These are phyloP conservation scores for Artemisia annua DNA, from an alignment of 129 eudicot species.

Conservation along the genomic window DNA sequence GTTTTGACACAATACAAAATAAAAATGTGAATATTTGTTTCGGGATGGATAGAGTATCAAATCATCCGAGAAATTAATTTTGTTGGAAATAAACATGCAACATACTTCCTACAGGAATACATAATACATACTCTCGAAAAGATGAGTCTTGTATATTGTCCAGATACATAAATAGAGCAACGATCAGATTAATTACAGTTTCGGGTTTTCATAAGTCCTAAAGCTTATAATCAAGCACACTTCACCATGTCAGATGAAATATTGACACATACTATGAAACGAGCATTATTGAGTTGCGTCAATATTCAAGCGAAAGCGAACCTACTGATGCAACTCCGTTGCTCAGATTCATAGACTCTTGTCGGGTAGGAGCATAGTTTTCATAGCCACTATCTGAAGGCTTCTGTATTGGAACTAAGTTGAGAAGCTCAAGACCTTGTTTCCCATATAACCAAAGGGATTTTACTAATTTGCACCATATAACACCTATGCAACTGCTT, in stretches of 20 bases:
- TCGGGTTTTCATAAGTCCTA: conserved; percentile 21
- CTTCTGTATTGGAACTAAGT: conserved; percentile 48
- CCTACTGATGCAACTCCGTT: conserved; percentile 71
- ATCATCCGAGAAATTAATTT: no score
- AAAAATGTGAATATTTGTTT: no score
- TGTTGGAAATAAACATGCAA: not conserved
- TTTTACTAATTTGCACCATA: no score
- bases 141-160: conserved; percentile 10
- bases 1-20: no score
- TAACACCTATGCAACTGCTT: no score
- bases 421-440: conserved; percentile 67
- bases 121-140: conserved; percentile 20
- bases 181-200: conserved; percentile 47
- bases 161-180: conserved; percentile 15
- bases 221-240: conserved; percentile 34
- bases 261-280: conserved; percentile 22
- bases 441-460: conserved; percentile 38
- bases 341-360: conserved; percentile 50
- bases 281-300: conserved; percentile 23
- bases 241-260: conserved; percentile 24
- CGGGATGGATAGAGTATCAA: no score
- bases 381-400: conserved; percentile 40
- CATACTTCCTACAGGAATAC: conserved; percentile 13
- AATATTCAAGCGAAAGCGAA: conserved; percentile 73
- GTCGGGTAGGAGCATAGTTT: conserved; percentile 43